These are phyloP conservation scores for Daucus carota DNA, from an alignment of 129 eudicot species.

Conservation along the genomic window DH1_v3.0 NC_030384.2:50912501-50913000, in stretches of 20 bases:
- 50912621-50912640: background rate
- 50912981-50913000: too few species aligned
- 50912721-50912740: background rate
- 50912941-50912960: too few species aligned
- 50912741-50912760: background rate
- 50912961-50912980: too few species aligned
- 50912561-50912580: conserved; percentile 98
- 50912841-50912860: conserved; percentile 13
- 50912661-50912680: conserved; percentile 32
- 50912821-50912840: conserved; percentile 26
- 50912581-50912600: conserved; percentile 81
- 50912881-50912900: background rate
- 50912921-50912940: too few species aligned
- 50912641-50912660: conserved; percentile 10
- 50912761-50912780: conserved; percentile 17
- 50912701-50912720: too few species aligned
- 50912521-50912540: background rate
- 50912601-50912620: conserved; percentile 42
- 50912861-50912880: conserved; percentile 15
- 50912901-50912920: too few species aligned
- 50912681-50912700: conserved; percentile 60
- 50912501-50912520: too few species aligned
- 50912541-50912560: conserved; percentile 83
- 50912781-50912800: conserved; percentile 38
- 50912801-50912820: conserved; percentile 57